A percentile compares a stretch with the other conserved stretches of the same genome.
phyloP scores from a whole-genome alignment of 1,139 yeast species.

The Kluyveromyces sp. region DNA sequence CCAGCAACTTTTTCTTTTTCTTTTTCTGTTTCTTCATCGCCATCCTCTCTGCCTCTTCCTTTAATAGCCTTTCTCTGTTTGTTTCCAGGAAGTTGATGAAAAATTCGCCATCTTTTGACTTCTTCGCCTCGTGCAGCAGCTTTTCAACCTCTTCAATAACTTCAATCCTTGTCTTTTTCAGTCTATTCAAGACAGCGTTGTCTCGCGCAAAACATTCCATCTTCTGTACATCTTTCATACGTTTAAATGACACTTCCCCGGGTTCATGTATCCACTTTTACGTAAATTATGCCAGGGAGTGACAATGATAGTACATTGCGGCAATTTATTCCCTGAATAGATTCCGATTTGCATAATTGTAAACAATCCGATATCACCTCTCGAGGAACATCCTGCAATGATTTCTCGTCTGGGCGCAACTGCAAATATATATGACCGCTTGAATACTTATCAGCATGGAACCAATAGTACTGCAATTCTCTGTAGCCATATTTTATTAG shows the following conservation, averaged over 20 bases:
- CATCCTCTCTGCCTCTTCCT: conserved; percentile 19
- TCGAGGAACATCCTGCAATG: conserved; percentile 45
- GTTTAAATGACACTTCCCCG: conserved; percentile 76
- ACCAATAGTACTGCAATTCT: conserved; percentile 58
- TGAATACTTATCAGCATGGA: conserved; percentile 73
- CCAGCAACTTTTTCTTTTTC: conserved; percentile 5
- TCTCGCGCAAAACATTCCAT: conserved; percentile 51
- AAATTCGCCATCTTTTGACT: conserved; percentile 23
- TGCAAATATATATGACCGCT: conserved; percentile 79
- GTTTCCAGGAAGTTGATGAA: conserved; percentile 14
- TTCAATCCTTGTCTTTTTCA: conserved; percentile 62
- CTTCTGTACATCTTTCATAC: conserved; percentile 46
- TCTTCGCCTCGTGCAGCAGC: conserved; percentile 24
- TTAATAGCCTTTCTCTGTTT: conserved; percentile 17
- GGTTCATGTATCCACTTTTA: conserved; percentile 70
- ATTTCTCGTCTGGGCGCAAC: conserved; percentile 38
- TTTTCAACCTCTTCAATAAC: conserved; percentile 37
- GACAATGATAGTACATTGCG: conserved; percentile 61
- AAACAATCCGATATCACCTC: conserved; percentile 53
- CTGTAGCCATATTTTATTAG: conserved; percentile 63
- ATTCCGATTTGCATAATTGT: conserved; percentile 73
- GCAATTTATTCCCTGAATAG: conserved; percentile 66
- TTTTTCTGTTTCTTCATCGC: conserved; percentile 11
- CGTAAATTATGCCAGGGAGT: conserved; percentile 72
- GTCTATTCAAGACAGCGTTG: conserved; percentile 54